These are phyloP conservation scores for Fusarium domesticum DNA, from an alignment of 2,329 filamentous ascomycete genomes.

Conservation along the genomic window DNA sequence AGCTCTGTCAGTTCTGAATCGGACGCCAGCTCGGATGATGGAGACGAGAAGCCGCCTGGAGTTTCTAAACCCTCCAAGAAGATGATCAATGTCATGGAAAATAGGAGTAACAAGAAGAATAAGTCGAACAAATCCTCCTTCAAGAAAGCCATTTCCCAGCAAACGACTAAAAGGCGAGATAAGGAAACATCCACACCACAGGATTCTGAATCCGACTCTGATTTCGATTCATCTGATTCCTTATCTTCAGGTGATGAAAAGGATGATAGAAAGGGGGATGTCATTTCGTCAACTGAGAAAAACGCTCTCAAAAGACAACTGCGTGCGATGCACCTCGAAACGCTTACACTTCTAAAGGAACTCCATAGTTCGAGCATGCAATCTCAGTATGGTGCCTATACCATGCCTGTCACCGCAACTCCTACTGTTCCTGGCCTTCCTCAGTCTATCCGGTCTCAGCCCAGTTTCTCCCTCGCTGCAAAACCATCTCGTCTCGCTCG, in stretches of 20 bases:
- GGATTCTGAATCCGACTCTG: slow-evolving; percentile 21
- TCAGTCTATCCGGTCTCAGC: background rate
- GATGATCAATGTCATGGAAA: slow-evolving; percentile 5
- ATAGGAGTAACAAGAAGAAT: slow-evolving; percentile 11
- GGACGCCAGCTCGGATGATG: slow-evolving; percentile 1
- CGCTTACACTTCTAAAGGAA: slow-evolving; percentile 27
- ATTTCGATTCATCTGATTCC: slow-evolving; percentile 25
- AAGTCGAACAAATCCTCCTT: slow-evolving; percentile 5
- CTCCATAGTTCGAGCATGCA: slow-evolving; percentile 7
- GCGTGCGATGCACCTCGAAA: slow-evolving; percentile 29
- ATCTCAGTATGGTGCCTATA: background rate
- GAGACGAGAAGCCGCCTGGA: slow-evolving; percentile 7
- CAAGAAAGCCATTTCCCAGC: slow-evolving; percentile 10
- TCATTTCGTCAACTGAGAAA: slow-evolving; percentile 2
- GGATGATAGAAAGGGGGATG: slow-evolving; percentile 16
- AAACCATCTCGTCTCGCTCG: background rate
- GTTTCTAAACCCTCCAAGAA: slow-evolving; percentile 14
- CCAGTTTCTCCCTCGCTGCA: background rate
- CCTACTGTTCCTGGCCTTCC: background rate
- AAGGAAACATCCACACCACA: background rate
- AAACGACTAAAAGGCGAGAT: background rate
- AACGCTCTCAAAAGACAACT: slow-evolving; percentile 30
- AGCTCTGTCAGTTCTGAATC: slow-evolving; percentile 14
- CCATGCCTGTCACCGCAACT: background rate
- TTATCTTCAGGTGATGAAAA: slow-evolving; percentile 20